Percentiles rank a stretch among this genome's conserved stretches.
These are phyloP conservation scores for Phaeoacremonium minimum DNA, from an alignment of 2,329 filamentous ascomycete species.

Conservation along the genomic window DNA sequence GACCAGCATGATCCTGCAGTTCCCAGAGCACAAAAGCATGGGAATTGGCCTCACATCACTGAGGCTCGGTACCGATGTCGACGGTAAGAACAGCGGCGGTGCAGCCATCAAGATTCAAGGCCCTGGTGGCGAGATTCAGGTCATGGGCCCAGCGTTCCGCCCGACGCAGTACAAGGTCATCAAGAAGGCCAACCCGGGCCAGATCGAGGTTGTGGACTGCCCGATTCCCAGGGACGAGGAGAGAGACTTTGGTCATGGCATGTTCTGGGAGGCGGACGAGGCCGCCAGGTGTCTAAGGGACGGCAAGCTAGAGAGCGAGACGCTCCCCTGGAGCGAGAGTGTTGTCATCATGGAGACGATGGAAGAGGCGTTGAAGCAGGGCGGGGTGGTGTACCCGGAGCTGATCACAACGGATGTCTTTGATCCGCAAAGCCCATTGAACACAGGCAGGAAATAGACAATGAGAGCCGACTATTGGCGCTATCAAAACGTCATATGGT, in stretches of 20 bases:
- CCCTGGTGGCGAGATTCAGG: constrained; percentile 75
- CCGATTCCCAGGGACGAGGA: constrained; percentile 47
- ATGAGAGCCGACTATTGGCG: too few species aligned
- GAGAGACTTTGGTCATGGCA: constrained; percentile 64
- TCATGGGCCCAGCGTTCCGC: constrained; percentile 66
- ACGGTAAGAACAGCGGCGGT: constrained; percentile 52
- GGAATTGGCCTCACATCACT: constrained; percentile 68
- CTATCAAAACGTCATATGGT: too few species aligned
- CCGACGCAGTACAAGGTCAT: constrained; percentile 65
- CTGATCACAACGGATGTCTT: constrained; percentile 53
- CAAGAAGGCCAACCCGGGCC: constrained; percentile 40
- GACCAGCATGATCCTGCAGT: constrained; percentile 73
- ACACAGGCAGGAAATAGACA: constrained; percentile 44
- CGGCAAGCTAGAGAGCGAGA: constrained; percentile 70
- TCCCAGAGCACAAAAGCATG: constrained; percentile 64
- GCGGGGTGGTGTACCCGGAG: constrained; percentile 48
- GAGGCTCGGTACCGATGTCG: constrained; percentile 57
- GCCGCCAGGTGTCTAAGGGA: constrained; percentile 54
- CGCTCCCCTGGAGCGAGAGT: constrained; percentile 70
- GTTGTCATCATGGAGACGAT: constrained; percentile 77
- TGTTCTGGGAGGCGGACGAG: constrained; percentile 60
- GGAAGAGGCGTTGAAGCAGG: constrained; percentile 51
- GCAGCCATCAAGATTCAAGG: constrained; percentile 78
- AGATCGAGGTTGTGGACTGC: constrained; percentile 46
- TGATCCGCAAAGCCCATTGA: constrained; percentile 57